Evolutionary conservation across 1,284 basidiomycete genomes (phyloP), one percentile per base, ranked within the genome.

Genomic region (Naganishia sp.): DNA sequence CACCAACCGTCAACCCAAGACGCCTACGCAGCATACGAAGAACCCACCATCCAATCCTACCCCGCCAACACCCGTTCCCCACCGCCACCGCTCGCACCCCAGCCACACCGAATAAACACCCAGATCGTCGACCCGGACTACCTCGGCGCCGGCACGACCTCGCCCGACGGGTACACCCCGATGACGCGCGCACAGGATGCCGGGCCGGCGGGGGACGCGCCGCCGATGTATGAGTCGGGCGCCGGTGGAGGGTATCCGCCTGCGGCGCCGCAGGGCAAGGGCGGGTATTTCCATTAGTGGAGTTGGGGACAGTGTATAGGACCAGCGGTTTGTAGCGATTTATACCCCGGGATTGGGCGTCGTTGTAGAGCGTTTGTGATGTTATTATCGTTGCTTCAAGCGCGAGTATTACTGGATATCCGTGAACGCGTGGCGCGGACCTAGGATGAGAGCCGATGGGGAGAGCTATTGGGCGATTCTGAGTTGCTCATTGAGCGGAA

Each of bases 1-100:
- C n/a, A 55, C n/a, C 6, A 25, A 11, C 3, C 23, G 7, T 47
- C 43, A 18, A 61, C 58, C 9, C 47, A 61, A 35, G 58, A 61
- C 41, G 58, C 58, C 18, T 61, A 61, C 21, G 58, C 47, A 15
- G 58, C 47, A 18, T 61, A 61, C 58, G 58, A 61, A n/a, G 35
- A 41, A 15, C 47, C 47, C 31, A 39, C 58, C 3, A 50, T 35
- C 23, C 47, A 61, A 31, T 2, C 47, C 23, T 49, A 61, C n/a
- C 32, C 58, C 6, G 41, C 52, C n/a, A 60, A 47, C 31, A 39
- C 28, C 1, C 57, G 35, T n/a, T 41, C 57, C 0, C 31, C 57
- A 10, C 52, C 52, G 6, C 52, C 52, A 9, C 46, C 58, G 21
- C n/a, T 61, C 6, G 58, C 58, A 18, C 58, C 58, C 2, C 58